Percentiles rank a stretch among this genome's conserved stretches.
These are phyloP conservation scores for Beauveria asiatica DNA, from an alignment of 2,329 filamentous ascomycete genomes.

Conservation along the genomic window DNA sequence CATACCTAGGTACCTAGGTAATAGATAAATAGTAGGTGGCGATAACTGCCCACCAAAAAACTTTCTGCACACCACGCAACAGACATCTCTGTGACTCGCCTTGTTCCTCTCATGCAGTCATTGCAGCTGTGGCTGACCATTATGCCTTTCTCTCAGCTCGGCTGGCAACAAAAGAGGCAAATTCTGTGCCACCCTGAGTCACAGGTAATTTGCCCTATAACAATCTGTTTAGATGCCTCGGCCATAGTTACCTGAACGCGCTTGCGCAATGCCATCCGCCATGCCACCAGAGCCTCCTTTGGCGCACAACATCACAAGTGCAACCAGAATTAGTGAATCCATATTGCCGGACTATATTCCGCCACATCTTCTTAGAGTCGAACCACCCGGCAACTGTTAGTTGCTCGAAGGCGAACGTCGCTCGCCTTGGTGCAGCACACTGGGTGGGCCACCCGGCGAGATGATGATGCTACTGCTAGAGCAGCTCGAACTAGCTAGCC, in stretches of 20 bases:
- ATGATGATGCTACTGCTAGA: constrained; percentile 69
- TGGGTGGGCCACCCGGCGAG: constrained; percentile 70
- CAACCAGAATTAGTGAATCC: neutral
- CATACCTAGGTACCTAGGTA: no score
- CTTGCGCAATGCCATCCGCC: neutral
- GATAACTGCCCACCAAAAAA: constrained; percentile 1
- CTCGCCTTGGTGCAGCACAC: constrained; percentile 54
- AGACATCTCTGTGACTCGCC: neutral
- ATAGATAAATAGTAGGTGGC: neutral
- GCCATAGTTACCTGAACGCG: neutral
- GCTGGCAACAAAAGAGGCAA: neutral
- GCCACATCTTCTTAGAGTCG: constrained; percentile 74
- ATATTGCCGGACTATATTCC: constrained; percentile 50
- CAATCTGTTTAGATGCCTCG: neutral
- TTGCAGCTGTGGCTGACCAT: neutral
- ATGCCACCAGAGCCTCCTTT: neutral
- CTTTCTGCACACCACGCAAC: neutral
- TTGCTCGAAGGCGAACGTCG: constrained; percentile 55
- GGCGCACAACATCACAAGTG: neutral
- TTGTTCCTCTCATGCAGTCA: neutral
- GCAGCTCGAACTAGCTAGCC: constrained; percentile 52
- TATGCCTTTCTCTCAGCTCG: neutral
- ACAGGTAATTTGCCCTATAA: neutral
- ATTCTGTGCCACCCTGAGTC: neutral
- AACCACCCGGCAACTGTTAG: constrained; percentile 76